These are phyloP conservation scores for Cordyceps cateniannulata DNA, from an alignment of 2,329 filamentous ascomycete species.

Conservation along the genomic window DNA sequence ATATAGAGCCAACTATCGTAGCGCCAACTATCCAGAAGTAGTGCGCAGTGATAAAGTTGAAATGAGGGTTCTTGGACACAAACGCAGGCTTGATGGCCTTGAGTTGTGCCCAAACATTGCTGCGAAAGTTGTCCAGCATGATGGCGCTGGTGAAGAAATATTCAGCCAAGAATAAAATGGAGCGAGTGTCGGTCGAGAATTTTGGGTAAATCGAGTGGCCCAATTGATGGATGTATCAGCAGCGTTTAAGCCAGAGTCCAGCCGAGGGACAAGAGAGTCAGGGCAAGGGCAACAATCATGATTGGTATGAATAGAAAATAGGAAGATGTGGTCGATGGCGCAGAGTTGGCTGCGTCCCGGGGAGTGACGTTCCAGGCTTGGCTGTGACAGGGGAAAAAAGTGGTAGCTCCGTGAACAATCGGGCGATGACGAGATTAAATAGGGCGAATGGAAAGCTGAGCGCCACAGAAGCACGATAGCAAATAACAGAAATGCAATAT, in stretches of 20 bases:
- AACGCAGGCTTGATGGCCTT: conserved; percentile 50
- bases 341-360: not conserved
- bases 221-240: not conserved
- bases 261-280: conserved; percentile 17
- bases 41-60: conserved; percentile 77
- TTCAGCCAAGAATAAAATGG: not conserved
- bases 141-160: not conserved
- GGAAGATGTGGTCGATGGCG: not conserved
- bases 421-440: not conserved
- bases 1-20: conserved; percentile 66
- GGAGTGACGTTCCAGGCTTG: not conserved
- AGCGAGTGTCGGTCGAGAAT: not conserved
- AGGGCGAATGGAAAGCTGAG: not conserved
- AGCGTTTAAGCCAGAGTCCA: conserved; percentile 20
- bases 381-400: not conserved
- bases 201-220: not conserved
- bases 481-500: not conserved
- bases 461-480: not conserved
- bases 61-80: conserved; percentile 55
- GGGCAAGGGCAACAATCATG: conserved; percentile 10
- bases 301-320: not conserved
- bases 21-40: conserved; percentile 78
- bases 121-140: conserved; percentile 29
- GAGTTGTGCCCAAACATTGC: conserved; percentile 35
- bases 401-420: not conserved